Base-by-base conservation (phyloP, 225 moss, liverwort and hornwort species). In the Bryoerythrophyllum caledonicum region DNA sequence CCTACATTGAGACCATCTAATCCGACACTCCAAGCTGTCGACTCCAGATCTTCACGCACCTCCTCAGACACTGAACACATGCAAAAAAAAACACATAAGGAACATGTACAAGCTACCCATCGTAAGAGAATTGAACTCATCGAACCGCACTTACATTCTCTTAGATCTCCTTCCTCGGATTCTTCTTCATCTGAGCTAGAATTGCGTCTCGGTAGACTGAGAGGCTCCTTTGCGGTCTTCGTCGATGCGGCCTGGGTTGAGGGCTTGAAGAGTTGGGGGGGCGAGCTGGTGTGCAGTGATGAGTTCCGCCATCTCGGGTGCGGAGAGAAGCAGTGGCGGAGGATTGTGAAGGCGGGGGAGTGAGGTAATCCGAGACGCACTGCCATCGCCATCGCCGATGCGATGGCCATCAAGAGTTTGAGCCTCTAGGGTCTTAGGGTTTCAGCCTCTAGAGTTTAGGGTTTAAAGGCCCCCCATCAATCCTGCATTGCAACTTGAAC, bases 1-100 rank as follows among this genome's bases (percentile, higher is more conserved):
- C 85, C 85, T 84, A 85, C 85, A 81, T 81, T 85, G 4, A 81
- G 72, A 81, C 64, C 85, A 68, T 81, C 78, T 44, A 82, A 32
- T 67, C 85, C 85, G 52, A 75, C 85, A 68, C 72, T 82, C 85
- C 81, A 78, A 78, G 75, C 63, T 72, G 71, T 53, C 64, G 85
- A 43, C 41, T 85, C 85, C 78, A 85, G 44, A 67, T 81, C 81
- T 67, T 78, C 81, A 61, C 66, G 70, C 15, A 78, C 49, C 71
- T 81, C 78, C 56, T 68, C 75, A 25, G 85, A 78, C 75, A 78
- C 85, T 85, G 72, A 20, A 70, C 60, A 74, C 30, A 55, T 14
- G 55, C 62, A 72, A 21, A 25, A 54, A 73, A 40, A 67, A 70
- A 65, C 53, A 15, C 0, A 15, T 46, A 46, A 46, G 40, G 71